phyloP scores from a whole-genome alignment of 2,329 filamentous ascomycete genomes.

The Beauveria pseudobassiana region DNA sequence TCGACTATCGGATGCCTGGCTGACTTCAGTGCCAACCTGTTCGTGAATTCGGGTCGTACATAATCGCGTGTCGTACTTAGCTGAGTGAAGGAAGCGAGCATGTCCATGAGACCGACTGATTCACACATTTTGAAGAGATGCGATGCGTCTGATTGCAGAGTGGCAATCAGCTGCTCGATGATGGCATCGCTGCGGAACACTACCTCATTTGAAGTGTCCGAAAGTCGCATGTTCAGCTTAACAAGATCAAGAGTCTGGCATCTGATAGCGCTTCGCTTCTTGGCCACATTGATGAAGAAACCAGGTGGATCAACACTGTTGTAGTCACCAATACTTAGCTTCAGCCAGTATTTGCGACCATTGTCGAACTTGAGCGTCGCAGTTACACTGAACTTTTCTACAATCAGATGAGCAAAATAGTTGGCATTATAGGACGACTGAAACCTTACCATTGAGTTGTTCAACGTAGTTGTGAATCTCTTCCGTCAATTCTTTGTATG shows the following conservation, averaged over 20 bases:
- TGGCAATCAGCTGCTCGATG: conserved; percentile 61
- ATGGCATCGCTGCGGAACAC: conserved; percentile 73
- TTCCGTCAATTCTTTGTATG: conserved; percentile 80
- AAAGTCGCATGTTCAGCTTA: conserved; percentile 71
- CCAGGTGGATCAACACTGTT: conserved; percentile 53
- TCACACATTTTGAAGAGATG: conserved; percentile 79
- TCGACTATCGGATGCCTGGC: conserved; percentile 76
- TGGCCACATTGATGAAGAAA: conserved; percentile 68
- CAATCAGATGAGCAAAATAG: not conserved
- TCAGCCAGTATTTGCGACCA: conserved; percentile 72
- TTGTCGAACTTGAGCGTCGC: conserved; percentile 70
- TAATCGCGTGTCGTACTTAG: conserved; percentile 55
- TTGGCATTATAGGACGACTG: not conserved
- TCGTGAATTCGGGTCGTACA: conserved; percentile 59
- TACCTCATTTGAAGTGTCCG: conserved; percentile 76
- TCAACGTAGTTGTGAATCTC: conserved; percentile 67
- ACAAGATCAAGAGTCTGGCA: conserved; percentile 81
- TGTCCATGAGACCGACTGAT: conserved; percentile 78
- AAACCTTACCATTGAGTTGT: conserved; percentile 51
- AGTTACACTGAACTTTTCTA: conserved; percentile 49
- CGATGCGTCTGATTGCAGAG: conserved; percentile 65
- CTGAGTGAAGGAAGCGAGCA: conserved; percentile 72
- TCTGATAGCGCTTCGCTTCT: conserved; percentile 69
- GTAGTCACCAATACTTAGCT: conserved; percentile 54
- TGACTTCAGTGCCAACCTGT: conserved; percentile 62